A percentile compares a stretch with the other conserved stretches of the same genome.
Evolutionary conservation across 306 rosid species (phyloP).

Genomic region (Pyrus betulifolia): DNA sequence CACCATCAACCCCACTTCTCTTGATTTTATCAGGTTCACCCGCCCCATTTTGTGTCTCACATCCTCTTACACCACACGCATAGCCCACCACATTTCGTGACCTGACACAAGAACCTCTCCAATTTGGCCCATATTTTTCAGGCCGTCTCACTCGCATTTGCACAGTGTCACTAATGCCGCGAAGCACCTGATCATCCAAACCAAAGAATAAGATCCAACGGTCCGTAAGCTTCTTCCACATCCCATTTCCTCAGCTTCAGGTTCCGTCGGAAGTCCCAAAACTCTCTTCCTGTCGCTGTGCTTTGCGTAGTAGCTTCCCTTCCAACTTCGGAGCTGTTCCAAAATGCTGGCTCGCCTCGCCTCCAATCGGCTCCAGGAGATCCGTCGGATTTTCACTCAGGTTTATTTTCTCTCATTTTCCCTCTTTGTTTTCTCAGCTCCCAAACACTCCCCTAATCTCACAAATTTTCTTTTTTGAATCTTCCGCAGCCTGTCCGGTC

Average conservation of each 20-base stretch:
- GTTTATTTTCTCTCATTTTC: conserved; percentile 24
- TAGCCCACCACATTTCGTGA: too few species aligned
- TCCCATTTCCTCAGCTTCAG: not conserved
- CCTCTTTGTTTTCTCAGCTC: not conserved
- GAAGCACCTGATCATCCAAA: not conserved
- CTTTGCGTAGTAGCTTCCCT: not conserved
- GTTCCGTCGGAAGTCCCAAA: conserved; percentile 2
- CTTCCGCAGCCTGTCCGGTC: conserved; percentile 56
- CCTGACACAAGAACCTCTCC: too few species aligned
- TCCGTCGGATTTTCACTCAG: conserved; percentile 83
- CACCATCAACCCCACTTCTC: too few species aligned
- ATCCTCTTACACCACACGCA: too few species aligned
- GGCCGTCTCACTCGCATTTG: too few species aligned
- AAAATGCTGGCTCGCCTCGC: conserved; percentile 89
- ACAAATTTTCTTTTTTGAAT: not conserved
- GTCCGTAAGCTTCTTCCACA: not conserved
- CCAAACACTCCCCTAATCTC: conserved; percentile 8
- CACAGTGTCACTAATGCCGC: too few species aligned
- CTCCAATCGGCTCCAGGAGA: conserved; percentile 57
- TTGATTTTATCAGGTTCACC: too few species aligned
- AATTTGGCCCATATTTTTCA: too few species aligned
- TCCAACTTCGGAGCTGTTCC: not conserved
- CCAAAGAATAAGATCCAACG: not conserved
- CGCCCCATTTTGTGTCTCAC: too few species aligned
- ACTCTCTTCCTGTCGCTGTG: not conserved